phyloP scores from a whole-genome alignment of 2,329 filamentous ascomycete species.

The Colletotrichum shisoi region DNA sequence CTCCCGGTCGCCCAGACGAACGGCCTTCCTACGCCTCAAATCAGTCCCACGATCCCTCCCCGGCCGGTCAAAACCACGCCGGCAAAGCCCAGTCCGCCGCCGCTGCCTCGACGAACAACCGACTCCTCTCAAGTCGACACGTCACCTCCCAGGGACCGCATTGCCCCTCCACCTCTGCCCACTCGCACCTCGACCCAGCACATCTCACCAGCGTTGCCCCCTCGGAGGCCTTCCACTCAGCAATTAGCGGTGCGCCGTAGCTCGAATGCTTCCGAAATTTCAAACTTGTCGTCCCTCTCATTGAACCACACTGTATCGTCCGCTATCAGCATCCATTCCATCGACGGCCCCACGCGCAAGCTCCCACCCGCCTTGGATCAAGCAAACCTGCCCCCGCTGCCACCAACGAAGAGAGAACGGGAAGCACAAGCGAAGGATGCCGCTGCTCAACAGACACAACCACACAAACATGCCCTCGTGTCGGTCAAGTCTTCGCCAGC shows the following conservation, averaged over 20 bases:
- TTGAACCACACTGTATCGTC: conserved; percentile 57
- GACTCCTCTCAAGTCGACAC: conserved; percentile 40
- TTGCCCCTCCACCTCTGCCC: conserved; percentile 51
- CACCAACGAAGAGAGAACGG: conserved; percentile 62
- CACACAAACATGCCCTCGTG: conserved; percentile 47
- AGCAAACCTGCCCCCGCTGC: conserved; percentile 65
- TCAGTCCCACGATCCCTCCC: conserved; percentile 52
- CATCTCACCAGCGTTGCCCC: conserved; percentile 59
- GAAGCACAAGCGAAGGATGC: conserved; percentile 55
- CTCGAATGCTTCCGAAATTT: conserved; percentile 67
- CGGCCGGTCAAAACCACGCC: conserved; percentile 45
- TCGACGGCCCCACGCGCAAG: conserved; percentile 55
- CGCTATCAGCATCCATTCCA: conserved; percentile 57
- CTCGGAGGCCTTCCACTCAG: conserved; percentile 59
- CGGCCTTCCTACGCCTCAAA: conserved; percentile 37
- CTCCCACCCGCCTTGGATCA: conserved; percentile 65
- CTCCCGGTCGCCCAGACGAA: conserved; percentile 47
- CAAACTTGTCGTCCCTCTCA: conserved; percentile 62
- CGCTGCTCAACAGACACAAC: conserved; percentile 30
- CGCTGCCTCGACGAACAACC: conserved; percentile 52
- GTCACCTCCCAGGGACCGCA: conserved; percentile 44
- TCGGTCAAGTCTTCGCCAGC: conserved; percentile 51
- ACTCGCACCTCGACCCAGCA: conserved; percentile 50
- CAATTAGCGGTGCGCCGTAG: conserved; percentile 56
- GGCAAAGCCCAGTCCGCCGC: conserved; percentile 48